phyloP scores from a whole-genome alignment of 495 filamentous ascomycete genomes.

The Aspergillus saccharolyticus region DNA sequence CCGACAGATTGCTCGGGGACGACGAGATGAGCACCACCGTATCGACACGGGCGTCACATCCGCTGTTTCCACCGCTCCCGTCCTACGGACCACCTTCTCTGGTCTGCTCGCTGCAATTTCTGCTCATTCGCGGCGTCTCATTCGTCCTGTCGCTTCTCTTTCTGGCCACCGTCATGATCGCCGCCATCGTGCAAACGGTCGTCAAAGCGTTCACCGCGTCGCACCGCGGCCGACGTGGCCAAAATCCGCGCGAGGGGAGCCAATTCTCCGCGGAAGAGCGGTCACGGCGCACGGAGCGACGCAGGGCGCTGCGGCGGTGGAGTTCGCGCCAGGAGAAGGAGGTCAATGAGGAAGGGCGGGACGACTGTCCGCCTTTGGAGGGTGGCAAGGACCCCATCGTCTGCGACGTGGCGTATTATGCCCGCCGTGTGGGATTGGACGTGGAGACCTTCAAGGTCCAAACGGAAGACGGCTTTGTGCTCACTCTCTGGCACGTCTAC shows the following conservation, averaged over 20 bases:
- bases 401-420: slow-evolving; percentile 83
- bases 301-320: slow-evolving; percentile 58
- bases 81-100: slow-evolving; percentile 71
- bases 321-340: slow-evolving; percentile 39
- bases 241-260: slow-evolving; percentile 52
- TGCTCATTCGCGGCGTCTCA: slow-evolving; percentile 56
- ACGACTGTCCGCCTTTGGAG: slow-evolving; percentile 65
- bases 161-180: slow-evolving; percentile 67
- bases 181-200: slow-evolving; percentile 57
- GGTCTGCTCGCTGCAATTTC: slow-evolving; percentile 58
- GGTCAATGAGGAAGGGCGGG: slow-evolving; percentile 33
- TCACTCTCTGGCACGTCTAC: slow-evolving; percentile 85
- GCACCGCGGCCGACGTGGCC: slow-evolving; percentile 46
- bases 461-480: slow-evolving; percentile 92
- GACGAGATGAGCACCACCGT: background rate
- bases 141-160: slow-evolving; percentile 74
- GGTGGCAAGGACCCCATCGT: slow-evolving; percentile 73
- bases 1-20: slow-evolving; percentile 16
- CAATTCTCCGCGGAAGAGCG: slow-evolving; percentile 71
- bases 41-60: slow-evolving; percentile 41
- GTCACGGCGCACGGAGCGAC: slow-evolving; percentile 46
- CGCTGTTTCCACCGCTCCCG: slow-evolving; percentile 83
- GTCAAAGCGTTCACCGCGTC: slow-evolving; percentile 44
- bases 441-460: slow-evolving; percentile 79
- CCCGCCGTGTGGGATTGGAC: slow-evolving; percentile 80